These are phyloP conservation scores for Gynandropsis gynandra DNA, from an alignment of 345 rosid genomes.

Conservation along the genomic window DNA sequence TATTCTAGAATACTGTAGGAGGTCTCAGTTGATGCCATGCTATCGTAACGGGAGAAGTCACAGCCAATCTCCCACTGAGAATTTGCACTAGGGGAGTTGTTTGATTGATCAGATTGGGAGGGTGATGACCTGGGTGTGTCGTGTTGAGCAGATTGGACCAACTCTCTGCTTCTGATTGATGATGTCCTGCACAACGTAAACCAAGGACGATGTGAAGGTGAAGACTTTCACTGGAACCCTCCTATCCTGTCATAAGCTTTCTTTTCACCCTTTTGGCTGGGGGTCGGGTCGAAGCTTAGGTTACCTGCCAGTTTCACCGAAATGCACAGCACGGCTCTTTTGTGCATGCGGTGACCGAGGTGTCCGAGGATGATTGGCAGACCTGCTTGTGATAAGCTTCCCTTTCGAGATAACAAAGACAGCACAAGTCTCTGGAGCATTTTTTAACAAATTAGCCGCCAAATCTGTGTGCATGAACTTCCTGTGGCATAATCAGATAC, in stretches of 20 bases:
- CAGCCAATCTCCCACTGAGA: constrained; percentile 28
- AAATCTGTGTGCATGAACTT: constrained; percentile 42
- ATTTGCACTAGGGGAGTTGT: constrained; percentile 15
- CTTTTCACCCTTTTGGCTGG: not conserved
- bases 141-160: constrained; percentile 11
- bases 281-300: no score
- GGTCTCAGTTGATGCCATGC: constrained; percentile 21
- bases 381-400: constrained; percentile 34
- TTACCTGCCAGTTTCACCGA: constrained; percentile 46
- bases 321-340: constrained; percentile 13
- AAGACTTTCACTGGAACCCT: no score
- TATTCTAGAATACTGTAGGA: constrained; percentile 27
- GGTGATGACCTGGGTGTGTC: constrained; percentile 15
- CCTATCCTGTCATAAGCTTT: not conserved
- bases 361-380: constrained; percentile 31
- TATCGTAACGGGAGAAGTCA: constrained; percentile 20
- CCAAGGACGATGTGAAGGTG: constrained; percentile 14
- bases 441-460: constrained; percentile 38
- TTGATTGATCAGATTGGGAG: constrained; percentile 9
- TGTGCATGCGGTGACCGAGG: constrained; percentile 7
- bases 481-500: constrained; percentile 32
- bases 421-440: constrained; percentile 45
- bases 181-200: constrained; percentile 18
- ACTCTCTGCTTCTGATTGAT: constrained; percentile 22
- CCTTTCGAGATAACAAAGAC: constrained; percentile 54